Base-by-base conservation (phyloP, 192 early-diverging fungal genomes). In the Umbelopsis ramanniana region DNA sequence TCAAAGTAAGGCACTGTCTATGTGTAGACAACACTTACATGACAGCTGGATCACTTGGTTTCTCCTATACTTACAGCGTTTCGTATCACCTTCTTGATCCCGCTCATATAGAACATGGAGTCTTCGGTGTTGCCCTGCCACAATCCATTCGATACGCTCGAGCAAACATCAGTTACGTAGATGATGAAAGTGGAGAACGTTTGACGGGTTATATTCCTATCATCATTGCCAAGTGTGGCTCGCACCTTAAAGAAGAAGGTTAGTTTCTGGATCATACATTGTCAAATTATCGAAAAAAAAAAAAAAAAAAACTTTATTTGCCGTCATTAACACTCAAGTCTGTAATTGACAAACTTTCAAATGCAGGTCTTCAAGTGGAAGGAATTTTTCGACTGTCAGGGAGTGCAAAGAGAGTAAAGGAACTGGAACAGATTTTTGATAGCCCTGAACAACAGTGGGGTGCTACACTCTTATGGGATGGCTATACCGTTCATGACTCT, bases 331-430 rank as follows among this genome's bases (percentile, higher is more conserved):
- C 15, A 46, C 23, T 26, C 52, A 57, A n/a, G 29, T 22, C 35
- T 52, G 46, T 19, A 50, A 6, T 24, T 26, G 43, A 37, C 24
- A 48, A 23, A 35, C 6, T n/a, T 60, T 69, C 6, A 29, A 29
- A 12, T 52, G 35, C 7, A 89, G 86, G 79, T 1, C 81, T 78
- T 15, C 76, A 86, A 72, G 88, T 86, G 2, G 81, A 86, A 80
- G 93, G 93, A 21, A 91, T 92, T 22, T 94, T 94, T 79, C 86
- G 93, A 14, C 80, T 92, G 19, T 89, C 86, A 46, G 93, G 91
- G 54, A 91, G 89, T 53, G 87, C 90, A 50, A 90, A 89, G 76
- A 86, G 92, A 23, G 88, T 92, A 50, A 84, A 89, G 69, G 76
- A 84, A 74, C 79, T 94, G 46, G 89, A 94, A 72, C 74, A 84